phyloP scores from a whole-genome alignment of 805 yeast genomes.

The Kuraishia cidri region DNA sequence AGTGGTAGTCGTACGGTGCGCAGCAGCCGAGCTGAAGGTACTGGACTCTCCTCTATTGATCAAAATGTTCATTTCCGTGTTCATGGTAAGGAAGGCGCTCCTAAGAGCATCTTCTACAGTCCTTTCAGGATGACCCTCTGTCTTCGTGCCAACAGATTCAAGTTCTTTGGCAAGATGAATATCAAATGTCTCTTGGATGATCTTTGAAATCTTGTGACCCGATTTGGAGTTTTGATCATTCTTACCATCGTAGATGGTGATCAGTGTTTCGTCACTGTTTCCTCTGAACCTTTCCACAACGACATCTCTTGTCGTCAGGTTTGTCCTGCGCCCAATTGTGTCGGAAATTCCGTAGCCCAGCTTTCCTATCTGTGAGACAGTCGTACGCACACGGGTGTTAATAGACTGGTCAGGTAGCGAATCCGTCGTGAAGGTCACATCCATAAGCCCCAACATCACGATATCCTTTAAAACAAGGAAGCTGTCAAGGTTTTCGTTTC shows the following conservation, averaged over 20 bases:
- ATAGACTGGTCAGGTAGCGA: conserved; percentile 83
- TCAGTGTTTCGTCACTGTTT: conserved; percentile 67
- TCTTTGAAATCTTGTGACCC: conserved; percentile 62
- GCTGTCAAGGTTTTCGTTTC: conserved; percentile 48
- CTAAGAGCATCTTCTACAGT: conserved; percentile 69
- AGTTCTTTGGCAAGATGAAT: conserved; percentile 63
- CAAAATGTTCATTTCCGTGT: conserved; percentile 70
- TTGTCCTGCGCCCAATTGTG: conserved; percentile 57
- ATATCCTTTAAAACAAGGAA: conserved; percentile 54
- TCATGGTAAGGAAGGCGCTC: conserved; percentile 69
- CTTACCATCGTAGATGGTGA: conserved; percentile 84
- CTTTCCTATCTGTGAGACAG: conserved; percentile 69
- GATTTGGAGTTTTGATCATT: conserved; percentile 39
- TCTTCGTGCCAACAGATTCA: conserved; percentile 13
- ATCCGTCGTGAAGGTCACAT: conserved; percentile 85
- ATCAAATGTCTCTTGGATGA: conserved; percentile 66
- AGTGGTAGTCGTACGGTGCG: conserved; percentile 39
- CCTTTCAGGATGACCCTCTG: conserved; percentile 22
- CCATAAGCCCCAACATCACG: conserved; percentile 80
- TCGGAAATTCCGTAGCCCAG: conserved; percentile 92
- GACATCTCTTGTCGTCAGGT: conserved; percentile 71
- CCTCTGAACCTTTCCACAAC: conserved; percentile 86
- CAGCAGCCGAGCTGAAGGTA: conserved; percentile 34
- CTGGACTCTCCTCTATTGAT: conserved; percentile 34
- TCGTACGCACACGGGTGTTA: conserved; percentile 81